These are phyloP conservation scores for Fusarium circinatum DNA, from an alignment of 2,329 filamentous ascomycete genomes.

Conservation along the genomic window DNA sequence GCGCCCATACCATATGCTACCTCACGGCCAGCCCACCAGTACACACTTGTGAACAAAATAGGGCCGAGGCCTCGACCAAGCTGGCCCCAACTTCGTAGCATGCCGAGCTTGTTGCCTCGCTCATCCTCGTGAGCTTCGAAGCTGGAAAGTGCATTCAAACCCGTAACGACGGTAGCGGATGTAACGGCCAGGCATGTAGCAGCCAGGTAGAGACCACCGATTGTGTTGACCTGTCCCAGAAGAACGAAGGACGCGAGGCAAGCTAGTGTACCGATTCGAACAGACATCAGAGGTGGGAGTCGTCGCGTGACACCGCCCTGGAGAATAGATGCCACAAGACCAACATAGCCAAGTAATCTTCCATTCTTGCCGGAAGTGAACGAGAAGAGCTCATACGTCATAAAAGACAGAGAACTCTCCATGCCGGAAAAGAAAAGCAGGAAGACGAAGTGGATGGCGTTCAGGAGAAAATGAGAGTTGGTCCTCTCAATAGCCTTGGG, in stretches of 20 bases:
- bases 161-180: conserved; percentile 93
- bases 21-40: conserved; percentile 97
- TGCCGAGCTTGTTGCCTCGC: conserved; percentile 86
- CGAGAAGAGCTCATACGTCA: conserved; percentile 93
- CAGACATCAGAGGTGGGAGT: conserved; percentile 80
- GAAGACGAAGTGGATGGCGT: conserved; percentile 87
- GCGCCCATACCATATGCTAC: conserved; percentile 85
- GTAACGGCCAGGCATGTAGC: conserved; percentile 88
- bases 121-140: conserved; percentile 86
- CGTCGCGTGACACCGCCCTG: conserved; percentile 92
- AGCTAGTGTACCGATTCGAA: conserved; percentile 80
- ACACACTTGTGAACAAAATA: conserved; percentile 90
- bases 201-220: conserved; percentile 79
- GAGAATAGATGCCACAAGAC: conserved; percentile 88
- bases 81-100: conserved; percentile 85
- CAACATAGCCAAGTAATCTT: conserved; percentile 87
- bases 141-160: conserved; percentile 89
- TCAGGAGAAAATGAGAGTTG: conserved; percentile 85
- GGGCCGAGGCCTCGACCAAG: conserved; percentile 88
- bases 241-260: conserved; percentile 85
- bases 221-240: conserved; percentile 74
- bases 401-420: conserved; percentile 97
- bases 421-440: conserved; percentile 97
- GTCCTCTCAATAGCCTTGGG: conserved; percentile 63
- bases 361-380: conserved; percentile 85